These are phyloP conservation scores for Nitzschia putrida DNA, from an alignment of 108 stramenopile species.

Conservation along the genomic window DNA sequence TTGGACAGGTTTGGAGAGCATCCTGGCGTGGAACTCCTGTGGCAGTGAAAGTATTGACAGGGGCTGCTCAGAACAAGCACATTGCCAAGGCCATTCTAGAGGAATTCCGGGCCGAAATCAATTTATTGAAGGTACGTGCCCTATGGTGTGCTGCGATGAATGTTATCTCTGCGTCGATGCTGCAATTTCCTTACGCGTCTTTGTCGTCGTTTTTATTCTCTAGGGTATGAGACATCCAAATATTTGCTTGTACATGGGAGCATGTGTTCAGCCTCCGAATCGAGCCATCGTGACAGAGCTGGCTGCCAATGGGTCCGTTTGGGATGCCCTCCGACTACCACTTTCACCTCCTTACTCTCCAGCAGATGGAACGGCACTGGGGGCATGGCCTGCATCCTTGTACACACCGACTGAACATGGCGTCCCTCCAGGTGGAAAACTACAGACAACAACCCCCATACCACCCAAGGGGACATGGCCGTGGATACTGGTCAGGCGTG, in stretches of 20 bases:
- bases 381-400: slow-evolving; percentile 61
- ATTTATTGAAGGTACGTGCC: slow-evolving; percentile 53
- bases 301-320: slow-evolving; percentile 80
- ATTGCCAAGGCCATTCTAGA: slow-evolving; percentile 76
- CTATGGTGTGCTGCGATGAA: not conserved
- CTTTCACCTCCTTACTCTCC: slow-evolving; percentile 60
- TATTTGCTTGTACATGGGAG: slow-evolving; percentile 93
- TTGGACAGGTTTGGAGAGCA: slow-evolving; percentile 88
- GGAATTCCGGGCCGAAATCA: slow-evolving; percentile 88
- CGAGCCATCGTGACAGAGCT: slow-evolving; percentile 89
- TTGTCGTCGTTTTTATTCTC: slow-evolving; percentile 4
- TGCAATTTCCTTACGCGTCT: not conserved
- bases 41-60: slow-evolving; percentile 85
- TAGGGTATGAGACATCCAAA: slow-evolving; percentile 92
- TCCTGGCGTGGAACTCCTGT: slow-evolving; percentile 86
- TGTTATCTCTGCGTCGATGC: not conserved
- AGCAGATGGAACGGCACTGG: slow-evolving; percentile 60
- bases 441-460: slow-evolving; percentile 43
- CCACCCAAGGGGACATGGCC: slow-evolving; percentile 75
- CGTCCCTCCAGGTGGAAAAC: slow-evolving; percentile 39
- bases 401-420: slow-evolving; percentile 51
- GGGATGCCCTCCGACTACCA: slow-evolving; percentile 82
- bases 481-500: slow-evolving; percentile 72
- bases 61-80: slow-evolving; percentile 68
- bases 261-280: slow-evolving; percentile 86